Evolutionary conservation across 1,139 yeast species (phyloP), one percentile per base, ranked within the genome.

Genomic region (Spathaspora sp.): DNA sequence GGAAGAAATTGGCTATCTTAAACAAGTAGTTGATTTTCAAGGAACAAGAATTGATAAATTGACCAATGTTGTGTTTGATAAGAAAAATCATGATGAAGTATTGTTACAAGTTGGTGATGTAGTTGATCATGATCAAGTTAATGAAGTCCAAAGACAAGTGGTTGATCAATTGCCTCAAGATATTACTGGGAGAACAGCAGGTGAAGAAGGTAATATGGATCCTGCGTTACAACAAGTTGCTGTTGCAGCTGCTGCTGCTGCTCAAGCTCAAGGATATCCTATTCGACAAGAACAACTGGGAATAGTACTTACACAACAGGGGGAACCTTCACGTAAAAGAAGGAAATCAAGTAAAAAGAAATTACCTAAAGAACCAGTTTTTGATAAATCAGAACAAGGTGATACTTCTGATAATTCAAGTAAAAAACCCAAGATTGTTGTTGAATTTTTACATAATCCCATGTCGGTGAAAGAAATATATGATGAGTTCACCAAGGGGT

Each of bases 401-500:
- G 13, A 15, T 17, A 15, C 34, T 13, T n/a, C 10, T 31, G 18
- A 6, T 31, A 25, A 8, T 8, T 27, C 31, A 3, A 10, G 15
- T 37, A 71, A 70, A 47, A 58, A 67, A 45, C 74, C 74, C 29
- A 72, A 69, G 49, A 64, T 74, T 34, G 50, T 60, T 17, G 66
- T 74, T 43, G 74, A 70, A 46, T 74, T 74, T 50, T 60, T 74
- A 31, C 77, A 73, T 51, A 74, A 74, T 50, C 80, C 79, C 7
- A 71, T 70, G 67, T 69, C 78, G 1, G 75, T 74, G 3, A 64
- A 65, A 47, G 78, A 74, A 49, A 72, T 74, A 39, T 73, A 73
- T 58, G 78, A 73, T 45, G 80, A 74, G 54, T 74, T 70, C 55
- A 70, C 72, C 43, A 69, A 70, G 47, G 80, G 80, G 6, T 73